These are phyloP conservation scores for Puccinia brachypodii DNA, from an alignment of 1,284 basidiomycete genomes.

Conservation along the genomic window DNA sequence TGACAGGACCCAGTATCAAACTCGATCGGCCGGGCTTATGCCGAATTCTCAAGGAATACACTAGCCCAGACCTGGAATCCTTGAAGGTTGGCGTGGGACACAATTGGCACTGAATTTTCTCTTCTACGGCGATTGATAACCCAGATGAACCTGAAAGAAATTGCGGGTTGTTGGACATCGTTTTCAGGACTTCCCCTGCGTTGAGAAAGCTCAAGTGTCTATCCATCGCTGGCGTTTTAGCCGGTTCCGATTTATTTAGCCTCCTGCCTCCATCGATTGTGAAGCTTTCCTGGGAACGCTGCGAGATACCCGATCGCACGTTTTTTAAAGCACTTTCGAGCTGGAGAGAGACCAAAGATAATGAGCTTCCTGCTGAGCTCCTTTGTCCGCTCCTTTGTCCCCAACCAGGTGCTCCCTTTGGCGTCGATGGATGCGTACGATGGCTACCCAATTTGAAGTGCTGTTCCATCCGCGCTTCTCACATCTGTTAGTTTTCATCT, in stretches of 20 bases:
- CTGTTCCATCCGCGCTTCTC: not conserved
- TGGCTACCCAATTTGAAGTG: not conserved
- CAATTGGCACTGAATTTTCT: not conserved
- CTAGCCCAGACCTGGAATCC: not conserved
- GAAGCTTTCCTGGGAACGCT: constrained; percentile 3
- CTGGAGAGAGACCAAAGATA: not conserved
- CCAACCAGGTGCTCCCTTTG: not conserved
- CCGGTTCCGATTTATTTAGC: not conserved
- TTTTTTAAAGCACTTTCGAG: not conserved
- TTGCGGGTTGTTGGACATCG: not conserved
- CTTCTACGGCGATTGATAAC: not conserved
- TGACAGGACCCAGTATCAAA: not conserved
- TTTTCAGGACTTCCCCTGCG: not conserved
- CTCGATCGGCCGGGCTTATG: not conserved
- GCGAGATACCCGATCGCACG: not conserved
- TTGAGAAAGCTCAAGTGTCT: not conserved
- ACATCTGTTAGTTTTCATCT: no score
- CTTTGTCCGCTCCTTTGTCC: no score
- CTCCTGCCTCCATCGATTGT: constrained; percentile 1
- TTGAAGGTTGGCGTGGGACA: not conserved
- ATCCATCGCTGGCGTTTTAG: not conserved
- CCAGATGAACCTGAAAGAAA: not conserved
- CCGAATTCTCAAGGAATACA: not conserved
- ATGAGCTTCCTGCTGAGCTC: not conserved
- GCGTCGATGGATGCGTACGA: not conserved